phyloP scores from a whole-genome alignment of 1,284 basidiomycete species.

The Ceratobasidium sp. region DNA sequence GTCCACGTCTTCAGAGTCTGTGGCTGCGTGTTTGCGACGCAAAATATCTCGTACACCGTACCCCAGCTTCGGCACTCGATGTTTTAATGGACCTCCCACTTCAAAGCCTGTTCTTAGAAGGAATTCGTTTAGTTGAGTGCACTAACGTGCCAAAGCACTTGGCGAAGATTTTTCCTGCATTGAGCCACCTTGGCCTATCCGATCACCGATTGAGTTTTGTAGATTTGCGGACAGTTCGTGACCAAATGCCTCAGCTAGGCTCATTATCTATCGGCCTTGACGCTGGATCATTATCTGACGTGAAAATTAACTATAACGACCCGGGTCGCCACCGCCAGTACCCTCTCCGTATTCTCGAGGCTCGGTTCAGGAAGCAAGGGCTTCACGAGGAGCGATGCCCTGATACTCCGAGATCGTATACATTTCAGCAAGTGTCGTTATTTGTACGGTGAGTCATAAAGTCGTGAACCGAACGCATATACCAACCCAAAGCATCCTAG shows the following conservation, averaged over 20 bases:
- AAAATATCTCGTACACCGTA: too few species aligned
- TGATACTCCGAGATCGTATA: too few species aligned
- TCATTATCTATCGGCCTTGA: background rate
- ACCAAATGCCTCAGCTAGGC: background rate
- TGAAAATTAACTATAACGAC: background rate
- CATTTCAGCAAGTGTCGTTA: too few species aligned
- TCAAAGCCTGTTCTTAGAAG: background rate
- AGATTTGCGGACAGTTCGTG: background rate
- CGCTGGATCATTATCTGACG: background rate
- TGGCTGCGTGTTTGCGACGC: too few species aligned
- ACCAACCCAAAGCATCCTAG: background rate
- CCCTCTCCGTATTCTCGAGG: too few species aligned
- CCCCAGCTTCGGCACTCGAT: background rate
- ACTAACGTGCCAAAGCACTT: background rate
- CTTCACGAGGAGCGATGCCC: too few species aligned
- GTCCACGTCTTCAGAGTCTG: too few species aligned
- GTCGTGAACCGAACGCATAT: too few species aligned
- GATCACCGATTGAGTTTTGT: background rate
- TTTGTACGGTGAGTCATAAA: too few species aligned
- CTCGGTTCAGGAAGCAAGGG: too few species aligned
- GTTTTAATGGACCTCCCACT: background rate
- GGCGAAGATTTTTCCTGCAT: background rate
- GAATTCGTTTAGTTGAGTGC: background rate
- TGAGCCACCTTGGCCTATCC: background rate
- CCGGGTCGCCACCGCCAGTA: background rate